A percentile compares a stretch with the other conserved stretches of the same genome.
Evolutionary conservation across 345 rosid species (phyloP).

Genomic region (Eutrema yunnanense): DNA sequence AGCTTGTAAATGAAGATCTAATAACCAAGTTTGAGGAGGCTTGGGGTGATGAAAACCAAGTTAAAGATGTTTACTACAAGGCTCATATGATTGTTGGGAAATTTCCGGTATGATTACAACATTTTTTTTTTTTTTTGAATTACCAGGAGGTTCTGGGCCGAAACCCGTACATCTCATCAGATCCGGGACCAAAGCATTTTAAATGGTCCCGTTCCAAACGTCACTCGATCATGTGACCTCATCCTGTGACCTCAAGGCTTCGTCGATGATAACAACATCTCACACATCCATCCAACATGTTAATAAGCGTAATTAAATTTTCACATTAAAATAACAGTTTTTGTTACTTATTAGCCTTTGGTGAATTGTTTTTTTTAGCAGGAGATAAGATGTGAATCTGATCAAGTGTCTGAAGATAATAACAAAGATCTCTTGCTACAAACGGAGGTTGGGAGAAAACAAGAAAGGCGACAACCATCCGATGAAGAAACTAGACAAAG

Average conservation of each 20-base stretch:
- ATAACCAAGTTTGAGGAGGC: constrained; percentile 44
- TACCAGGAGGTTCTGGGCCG: no score
- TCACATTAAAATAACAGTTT: not conserved
- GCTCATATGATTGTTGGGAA: constrained; percentile 67
- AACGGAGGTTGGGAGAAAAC: constrained; percentile 15
- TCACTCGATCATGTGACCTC: no score
- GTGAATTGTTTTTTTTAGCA: not conserved
- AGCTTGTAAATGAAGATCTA: constrained; percentile 40
- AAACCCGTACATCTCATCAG: no score
- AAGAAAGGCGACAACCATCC: constrained; percentile 15
- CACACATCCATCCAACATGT: not conserved
- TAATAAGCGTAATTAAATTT: not conserved
- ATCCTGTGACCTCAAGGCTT: no score
- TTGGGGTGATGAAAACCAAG: constrained; percentile 50
- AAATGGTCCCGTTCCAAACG: no score
- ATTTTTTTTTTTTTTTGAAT: not conserved
- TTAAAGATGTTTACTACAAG: constrained; percentile 40
- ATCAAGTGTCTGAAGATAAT: not conserved
- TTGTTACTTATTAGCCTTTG: not conserved
- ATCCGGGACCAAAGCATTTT: no score
- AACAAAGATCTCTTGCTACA: constrained; percentile 13
- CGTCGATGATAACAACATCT: not conserved
- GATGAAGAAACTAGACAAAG: constrained; percentile 20
- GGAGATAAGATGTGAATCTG: constrained; percentile 11
- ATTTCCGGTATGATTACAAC: not conserved